Evolutionary conservation across 805 yeast species (phyloP).

Genomic region (Cyberlindnera amylophila): DNA sequence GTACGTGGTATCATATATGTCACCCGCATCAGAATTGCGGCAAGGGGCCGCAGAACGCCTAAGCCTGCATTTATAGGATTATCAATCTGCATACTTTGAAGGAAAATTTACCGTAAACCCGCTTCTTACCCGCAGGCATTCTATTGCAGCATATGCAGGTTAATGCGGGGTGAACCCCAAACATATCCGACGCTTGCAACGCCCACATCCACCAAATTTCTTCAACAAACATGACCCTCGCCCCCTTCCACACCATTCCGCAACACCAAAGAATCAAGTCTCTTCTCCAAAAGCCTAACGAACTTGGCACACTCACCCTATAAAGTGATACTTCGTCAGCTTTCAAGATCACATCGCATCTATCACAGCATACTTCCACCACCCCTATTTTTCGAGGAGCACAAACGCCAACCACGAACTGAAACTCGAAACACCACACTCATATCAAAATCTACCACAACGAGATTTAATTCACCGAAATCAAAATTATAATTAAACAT

Average conservation of each 20-base stretch:
- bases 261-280: background rate
- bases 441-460: background rate
- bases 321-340: no score
- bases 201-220: slow-evolving; percentile 8
- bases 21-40: background rate
- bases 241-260: background rate
- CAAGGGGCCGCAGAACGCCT: background rate
- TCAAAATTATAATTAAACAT: background rate
- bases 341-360: no score
- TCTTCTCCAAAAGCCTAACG: no score
- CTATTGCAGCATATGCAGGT: slow-evolving; percentile 2
- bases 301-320: no score
- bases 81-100: no score
- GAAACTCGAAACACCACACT: slow-evolving; percentile 6
- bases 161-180: slow-evolving; percentile 8
- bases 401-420: background rate
- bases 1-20: no score
- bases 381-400: no score
- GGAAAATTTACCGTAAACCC: slow-evolving; percentile 2
- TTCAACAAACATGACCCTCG: slow-evolving; percentile 2
- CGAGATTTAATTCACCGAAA: background rate
- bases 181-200: slow-evolving; percentile 11
- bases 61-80: background rate
- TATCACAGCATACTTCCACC: no score
- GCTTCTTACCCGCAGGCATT: background rate